phyloP scores from a whole-genome alignment of 1,139 yeast species.

The Debaryomycetaceae sp. region DNA sequence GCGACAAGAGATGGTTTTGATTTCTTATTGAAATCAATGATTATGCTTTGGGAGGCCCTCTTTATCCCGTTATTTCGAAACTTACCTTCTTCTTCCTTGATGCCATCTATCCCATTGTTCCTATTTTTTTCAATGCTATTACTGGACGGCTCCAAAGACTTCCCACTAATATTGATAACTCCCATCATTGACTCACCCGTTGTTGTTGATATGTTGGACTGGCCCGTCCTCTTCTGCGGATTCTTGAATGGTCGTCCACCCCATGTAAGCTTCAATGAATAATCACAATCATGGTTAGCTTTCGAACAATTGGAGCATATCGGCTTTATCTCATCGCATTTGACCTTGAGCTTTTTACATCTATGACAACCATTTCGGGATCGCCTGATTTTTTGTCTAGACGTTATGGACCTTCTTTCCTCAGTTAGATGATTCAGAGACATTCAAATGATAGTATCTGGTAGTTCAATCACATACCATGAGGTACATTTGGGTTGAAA shows the following conservation, averaged over 20 bases:
- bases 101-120: background rate
- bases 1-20: background rate
- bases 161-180: background rate
- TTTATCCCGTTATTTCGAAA: too few species aligned
- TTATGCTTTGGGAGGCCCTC: background rate
- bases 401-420: background rate
- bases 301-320: slow-evolving; percentile 57
- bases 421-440: background rate
- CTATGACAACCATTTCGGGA: slow-evolving; percentile 58
- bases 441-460: too few species aligned
- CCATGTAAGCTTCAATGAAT: slow-evolving; percentile 66
- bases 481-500: too few species aligned
- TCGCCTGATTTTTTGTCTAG: slow-evolving; percentile 8
- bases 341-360: slow-evolving; percentile 66
- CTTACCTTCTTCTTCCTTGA: background rate
- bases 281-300: slow-evolving; percentile 53
- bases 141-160: background rate
- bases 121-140: background rate
- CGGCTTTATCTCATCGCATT: slow-evolving; percentile 73
- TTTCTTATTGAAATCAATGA: background rate
- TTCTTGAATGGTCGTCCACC: slow-evolving; percentile 66
- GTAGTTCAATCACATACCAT: background rate
- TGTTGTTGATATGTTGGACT: background rate
- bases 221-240: slow-evolving; percentile 23
- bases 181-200: background rate